Conservation (phyloP, 306 rosid species). For the Carpinus viminea region DNA sequence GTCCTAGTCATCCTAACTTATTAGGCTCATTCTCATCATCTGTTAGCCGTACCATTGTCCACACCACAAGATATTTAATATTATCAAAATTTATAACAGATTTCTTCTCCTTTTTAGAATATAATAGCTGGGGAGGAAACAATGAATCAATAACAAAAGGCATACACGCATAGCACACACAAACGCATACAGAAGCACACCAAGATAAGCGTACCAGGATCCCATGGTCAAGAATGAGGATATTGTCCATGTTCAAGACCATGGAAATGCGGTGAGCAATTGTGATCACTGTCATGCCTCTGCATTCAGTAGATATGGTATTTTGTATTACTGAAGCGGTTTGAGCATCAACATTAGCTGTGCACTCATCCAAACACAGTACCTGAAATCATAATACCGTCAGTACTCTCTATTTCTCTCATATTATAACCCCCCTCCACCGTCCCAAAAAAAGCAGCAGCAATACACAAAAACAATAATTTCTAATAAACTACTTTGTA, state of each 20-base stretch:
- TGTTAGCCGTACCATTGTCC: background rate
- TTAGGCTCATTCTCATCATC: slow-evolving; percentile 3
- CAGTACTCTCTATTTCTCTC: background rate
- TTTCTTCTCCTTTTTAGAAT: background rate
- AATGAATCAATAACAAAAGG: background rate
- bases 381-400: slow-evolving; percentile 46
- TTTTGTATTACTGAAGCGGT: slow-evolving; percentile 82
- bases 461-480: background rate
- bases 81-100: background rate
- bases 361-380: slow-evolving; percentile 96
- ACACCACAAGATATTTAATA: background rate
- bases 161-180: background rate
- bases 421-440: background rate
- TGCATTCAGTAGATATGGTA: slow-evolving; percentile 70
- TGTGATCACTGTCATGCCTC: slow-evolving; percentile 81
- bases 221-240: slow-evolving; percentile 82
- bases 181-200: slow-evolving; percentile 4
- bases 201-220: slow-evolving; percentile 58
- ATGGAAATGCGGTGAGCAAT: slow-evolving; percentile 97
- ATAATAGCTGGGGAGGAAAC: background rate
- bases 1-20: background rate
- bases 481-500: background rate
- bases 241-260: slow-evolving; percentile 70
- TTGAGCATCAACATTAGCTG: slow-evolving; percentile 82
- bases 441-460: background rate